phyloP scores from a whole-genome alignment of 2,329 filamentous ascomycete species.

The Ploettnerulaceae sp. region DNA sequence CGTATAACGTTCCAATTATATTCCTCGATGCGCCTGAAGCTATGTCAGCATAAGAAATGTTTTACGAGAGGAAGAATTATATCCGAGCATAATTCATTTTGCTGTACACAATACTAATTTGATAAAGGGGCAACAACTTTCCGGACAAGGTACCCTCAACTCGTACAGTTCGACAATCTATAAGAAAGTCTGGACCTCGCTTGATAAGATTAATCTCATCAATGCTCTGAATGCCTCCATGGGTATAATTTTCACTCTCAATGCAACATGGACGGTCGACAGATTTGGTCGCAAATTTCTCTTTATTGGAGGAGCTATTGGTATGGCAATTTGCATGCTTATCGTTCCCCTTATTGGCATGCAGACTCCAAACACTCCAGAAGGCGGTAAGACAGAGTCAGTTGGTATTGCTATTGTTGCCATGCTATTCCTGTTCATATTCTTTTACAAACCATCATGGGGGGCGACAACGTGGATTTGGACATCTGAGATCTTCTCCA shows the following conservation, averaged over 20 bases:
- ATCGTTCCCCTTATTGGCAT: conserved; percentile 55
- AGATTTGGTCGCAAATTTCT: conserved; percentile 66
- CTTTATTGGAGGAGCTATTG: conserved; percentile 61
- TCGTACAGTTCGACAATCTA: conserved; percentile 70
- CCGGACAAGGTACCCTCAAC: conserved; percentile 68
- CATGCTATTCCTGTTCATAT: conserved; percentile 61
- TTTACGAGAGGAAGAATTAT: too few relatives aligned
- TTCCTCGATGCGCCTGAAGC: too few relatives aligned
- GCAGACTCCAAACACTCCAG: conserved; percentile 48
- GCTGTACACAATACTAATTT: background rate
- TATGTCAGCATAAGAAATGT: too few relatives aligned
- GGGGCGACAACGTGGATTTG: conserved; percentile 68
- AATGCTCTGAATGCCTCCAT: conserved; percentile 71
- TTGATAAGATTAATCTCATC: conserved; percentile 62
- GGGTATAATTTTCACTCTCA: conserved; percentile 67
- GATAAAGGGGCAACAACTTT: conserved; percentile 55
- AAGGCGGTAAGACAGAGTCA: conserved; percentile 50
- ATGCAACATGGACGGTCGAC: conserved; percentile 69
- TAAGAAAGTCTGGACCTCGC: conserved; percentile 59
- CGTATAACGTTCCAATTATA: too few relatives aligned
- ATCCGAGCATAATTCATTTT: too few relatives aligned
- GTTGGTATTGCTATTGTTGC: conserved; percentile 66
- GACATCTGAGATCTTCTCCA: conserved; percentile 65
- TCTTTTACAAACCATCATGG: conserved; percentile 68
- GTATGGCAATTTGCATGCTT: conserved; percentile 68